These are phyloP conservation scores for Luvunga scandens DNA, from an alignment of 345 rosid genomes.

Conservation along the genomic window DNA sequence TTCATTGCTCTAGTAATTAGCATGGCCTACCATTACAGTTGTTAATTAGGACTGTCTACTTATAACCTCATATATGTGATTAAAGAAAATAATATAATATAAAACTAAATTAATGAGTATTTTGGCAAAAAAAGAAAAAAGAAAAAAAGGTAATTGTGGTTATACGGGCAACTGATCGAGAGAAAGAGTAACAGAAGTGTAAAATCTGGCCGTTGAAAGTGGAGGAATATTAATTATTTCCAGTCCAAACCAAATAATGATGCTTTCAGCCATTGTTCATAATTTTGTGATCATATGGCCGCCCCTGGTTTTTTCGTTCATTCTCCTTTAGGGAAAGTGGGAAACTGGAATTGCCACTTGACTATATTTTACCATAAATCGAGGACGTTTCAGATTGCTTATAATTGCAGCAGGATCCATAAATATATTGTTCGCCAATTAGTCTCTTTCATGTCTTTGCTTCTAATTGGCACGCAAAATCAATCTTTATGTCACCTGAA, in stretches of 20 bases:
- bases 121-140: too few species aligned
- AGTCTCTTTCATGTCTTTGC: not conserved
- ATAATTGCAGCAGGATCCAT: conserved; percentile 38
- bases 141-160: not conserved
- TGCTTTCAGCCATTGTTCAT: conserved; percentile 10
- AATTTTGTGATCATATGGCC: conserved; percentile 12
- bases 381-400: conserved; percentile 14
- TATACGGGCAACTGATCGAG: not conserved
- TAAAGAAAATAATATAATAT: too few species aligned
- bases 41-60: not conserved
- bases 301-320: conserved; percentile 47
- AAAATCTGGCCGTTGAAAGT: conserved; percentile 33
- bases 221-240: conserved; percentile 10
- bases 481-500: conserved; percentile 18
- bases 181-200: not conserved
- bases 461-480: conserved; percentile 19
- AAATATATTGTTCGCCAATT: conserved; percentile 53
- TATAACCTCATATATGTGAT: not conserved
- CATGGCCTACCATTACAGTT: not conserved
- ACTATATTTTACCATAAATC: conserved; percentile 12
- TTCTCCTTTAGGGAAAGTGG: conserved; percentile 65
- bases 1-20: not conserved
- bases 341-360: conserved; percentile 2
- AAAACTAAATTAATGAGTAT: not conserved
- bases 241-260: conserved; percentile 25